phyloP scores from a whole-genome alignment of 108 stramenopile species.

The Skeletonema tropicum region DNA sequence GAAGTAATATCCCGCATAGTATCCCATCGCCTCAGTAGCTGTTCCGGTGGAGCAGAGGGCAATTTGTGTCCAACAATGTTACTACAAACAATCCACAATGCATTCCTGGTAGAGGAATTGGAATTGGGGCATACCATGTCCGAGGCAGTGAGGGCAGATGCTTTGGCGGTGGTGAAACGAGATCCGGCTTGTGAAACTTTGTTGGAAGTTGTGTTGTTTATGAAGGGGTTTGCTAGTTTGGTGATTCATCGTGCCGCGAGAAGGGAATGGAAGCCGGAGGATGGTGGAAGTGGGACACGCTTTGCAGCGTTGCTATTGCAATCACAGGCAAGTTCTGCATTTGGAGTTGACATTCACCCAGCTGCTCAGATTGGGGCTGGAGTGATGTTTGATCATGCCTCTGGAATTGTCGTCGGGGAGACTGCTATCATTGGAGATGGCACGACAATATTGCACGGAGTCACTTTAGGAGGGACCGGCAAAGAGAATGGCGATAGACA shows the following conservation, averaged over 20 bases:
- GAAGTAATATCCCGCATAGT: slow-evolving; percentile 42
- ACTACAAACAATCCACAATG: slow-evolving; percentile 35
- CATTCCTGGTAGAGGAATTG: slow-evolving; percentile 30
- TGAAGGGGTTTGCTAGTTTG: slow-evolving; percentile 63
- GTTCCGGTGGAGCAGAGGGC: slow-evolving; percentile 25
- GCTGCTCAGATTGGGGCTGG: slow-evolving; percentile 58
- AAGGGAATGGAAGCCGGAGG: slow-evolving; percentile 41
- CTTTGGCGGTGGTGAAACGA: slow-evolving; percentile 52
- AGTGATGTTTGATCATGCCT: slow-evolving; percentile 69
- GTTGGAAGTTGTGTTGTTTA: slow-evolving; percentile 66
- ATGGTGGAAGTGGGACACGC: slow-evolving; percentile 15
- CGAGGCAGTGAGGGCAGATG: slow-evolving; percentile 68
- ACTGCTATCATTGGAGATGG: slow-evolving; percentile 66
- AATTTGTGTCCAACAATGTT: slow-evolving; percentile 57
- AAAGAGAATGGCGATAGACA: slow-evolving; percentile 68
- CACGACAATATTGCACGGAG: slow-evolving; percentile 62
- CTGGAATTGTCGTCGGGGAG: slow-evolving; percentile 67
- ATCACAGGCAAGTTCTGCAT: slow-evolving; percentile 59
- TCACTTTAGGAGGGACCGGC: slow-evolving; percentile 67
- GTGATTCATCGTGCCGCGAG: slow-evolving; percentile 51
- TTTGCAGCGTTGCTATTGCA: slow-evolving; percentile 64
- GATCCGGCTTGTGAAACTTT: slow-evolving; percentile 75
- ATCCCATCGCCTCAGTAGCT: slow-evolving; percentile 33
- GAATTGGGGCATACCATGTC: slow-evolving; percentile 69
- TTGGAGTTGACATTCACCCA: slow-evolving; percentile 80